phyloP scores from a whole-genome alignment of 2,329 filamentous ascomycete genomes.

The Penicillium sp. region DNA sequence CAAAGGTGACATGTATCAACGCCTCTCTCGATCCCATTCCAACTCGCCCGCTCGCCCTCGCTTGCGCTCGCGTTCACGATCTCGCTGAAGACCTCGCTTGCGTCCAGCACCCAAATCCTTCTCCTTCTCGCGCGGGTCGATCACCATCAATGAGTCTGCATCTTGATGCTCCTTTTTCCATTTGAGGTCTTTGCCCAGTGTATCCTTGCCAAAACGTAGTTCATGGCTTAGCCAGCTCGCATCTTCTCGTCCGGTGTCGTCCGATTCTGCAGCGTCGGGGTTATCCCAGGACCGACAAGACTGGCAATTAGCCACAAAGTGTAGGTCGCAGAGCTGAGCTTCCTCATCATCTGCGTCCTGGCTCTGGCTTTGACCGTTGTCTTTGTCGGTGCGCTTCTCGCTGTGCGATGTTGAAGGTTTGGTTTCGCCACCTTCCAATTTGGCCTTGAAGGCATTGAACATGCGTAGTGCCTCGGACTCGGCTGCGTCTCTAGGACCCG shows the following conservation, averaged over 20 bases:
- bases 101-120: slow-evolving; percentile 63
- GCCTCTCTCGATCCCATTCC: slow-evolving; percentile 34
- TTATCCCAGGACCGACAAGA: slow-evolving; percentile 84
- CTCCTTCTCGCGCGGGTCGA: slow-evolving; percentile 82
- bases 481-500: slow-evolving; percentile 47
- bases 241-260: slow-evolving; percentile 42
- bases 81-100: slow-evolving; percentile 49
- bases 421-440: slow-evolving; percentile 54
- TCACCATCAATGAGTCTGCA: slow-evolving; percentile 64
- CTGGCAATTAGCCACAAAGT: slow-evolving; percentile 94
- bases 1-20: background rate
- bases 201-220: slow-evolving; percentile 82
- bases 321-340: slow-evolving; percentile 77
- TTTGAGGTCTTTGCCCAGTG: slow-evolving; percentile 80
- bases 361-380: slow-evolving; percentile 11
- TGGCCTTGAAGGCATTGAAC: slow-evolving; percentile 73
- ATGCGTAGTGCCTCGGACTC: slow-evolving; percentile 65
- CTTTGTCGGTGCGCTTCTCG: slow-evolving; percentile 9
- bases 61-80: slow-evolving; percentile 38
- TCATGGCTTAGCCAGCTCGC: slow-evolving; percentile 77
- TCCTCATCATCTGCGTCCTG: slow-evolving; percentile 53
- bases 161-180: slow-evolving; percentile 91
- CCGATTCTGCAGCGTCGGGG: slow-evolving; percentile 6
- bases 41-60: slow-evolving; percentile 30
- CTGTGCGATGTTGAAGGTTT: slow-evolving; percentile 27